Conservation (phyloP, 441 rosid genomes). For the Aquilaria agallochum region DNA sequence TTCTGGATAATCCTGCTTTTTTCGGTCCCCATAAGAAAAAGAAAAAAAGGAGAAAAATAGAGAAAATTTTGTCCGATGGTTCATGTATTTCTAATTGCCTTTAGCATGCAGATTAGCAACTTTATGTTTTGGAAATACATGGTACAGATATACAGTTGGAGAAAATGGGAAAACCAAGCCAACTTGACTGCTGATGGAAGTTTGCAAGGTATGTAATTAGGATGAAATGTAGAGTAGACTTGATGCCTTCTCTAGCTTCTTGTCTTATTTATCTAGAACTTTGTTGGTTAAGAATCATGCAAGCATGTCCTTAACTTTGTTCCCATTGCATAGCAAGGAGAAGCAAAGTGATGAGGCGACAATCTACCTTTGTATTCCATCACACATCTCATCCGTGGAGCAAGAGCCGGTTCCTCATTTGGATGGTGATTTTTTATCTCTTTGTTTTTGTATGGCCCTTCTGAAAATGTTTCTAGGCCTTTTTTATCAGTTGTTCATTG, state of each 20-base stretch:
- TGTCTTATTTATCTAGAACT: too few relatives aligned
- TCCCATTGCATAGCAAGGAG: constrained; percentile 45
- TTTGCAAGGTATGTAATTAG: constrained; percentile 45
- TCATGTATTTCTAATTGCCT: background rate
- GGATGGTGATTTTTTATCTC: constrained; percentile 65
- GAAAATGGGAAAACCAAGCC: constrained; percentile 87
- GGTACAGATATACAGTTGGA: constrained; percentile 94
- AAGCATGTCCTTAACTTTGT: background rate
- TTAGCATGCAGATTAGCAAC: constrained; percentile 2
- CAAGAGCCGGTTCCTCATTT: constrained; percentile 76
- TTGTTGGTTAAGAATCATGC: background rate
- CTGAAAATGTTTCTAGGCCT: background rate
- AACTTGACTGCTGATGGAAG: constrained; percentile 46
- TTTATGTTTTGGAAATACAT: constrained; percentile 12
- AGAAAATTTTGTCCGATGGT: too few relatives aligned
- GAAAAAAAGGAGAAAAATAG: too few relatives aligned
- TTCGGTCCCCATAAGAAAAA: too few relatives aligned
- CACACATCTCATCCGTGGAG: constrained; percentile 98
- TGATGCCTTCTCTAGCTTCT: too few relatives aligned
- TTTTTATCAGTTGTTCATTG: constrained; percentile 3
- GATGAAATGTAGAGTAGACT: too few relatives aligned
- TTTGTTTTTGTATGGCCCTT: background rate
- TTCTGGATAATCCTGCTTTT: too few relatives aligned
- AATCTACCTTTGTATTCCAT: constrained; percentile 85
- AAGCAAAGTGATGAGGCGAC: constrained; percentile 70